Conservation (phyloP, 139 green algal species). For the Marvania coccoides region DNA sequence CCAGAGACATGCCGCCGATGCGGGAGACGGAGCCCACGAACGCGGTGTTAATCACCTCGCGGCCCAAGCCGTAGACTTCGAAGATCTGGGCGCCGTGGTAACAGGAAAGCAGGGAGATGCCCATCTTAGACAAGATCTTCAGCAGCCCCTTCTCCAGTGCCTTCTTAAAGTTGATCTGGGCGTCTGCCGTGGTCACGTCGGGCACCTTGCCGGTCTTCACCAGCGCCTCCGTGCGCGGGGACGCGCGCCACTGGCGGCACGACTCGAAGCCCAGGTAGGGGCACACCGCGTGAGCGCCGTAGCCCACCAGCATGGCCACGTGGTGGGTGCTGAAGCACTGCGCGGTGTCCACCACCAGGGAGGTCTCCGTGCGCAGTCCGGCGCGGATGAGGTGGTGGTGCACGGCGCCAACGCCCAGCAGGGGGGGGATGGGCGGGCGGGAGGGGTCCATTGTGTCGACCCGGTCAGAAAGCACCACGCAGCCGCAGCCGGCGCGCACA, state of each 20-base stretch:
- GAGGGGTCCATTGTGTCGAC: conserved; percentile 28
- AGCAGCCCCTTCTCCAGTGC: conserved; percentile 91
- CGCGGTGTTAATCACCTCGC: conserved; percentile 79
- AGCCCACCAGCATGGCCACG: conserved; percentile 86
- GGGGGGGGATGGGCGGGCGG: conserved; percentile 75
- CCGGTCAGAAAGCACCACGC: conserved; percentile 68
- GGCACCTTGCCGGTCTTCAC: conserved; percentile 89
- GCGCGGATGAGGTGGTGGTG: conserved; percentile 96
- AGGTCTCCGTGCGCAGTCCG: conserved; percentile 77
- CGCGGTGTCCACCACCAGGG: conserved; percentile 91
- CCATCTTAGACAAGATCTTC: conserved; percentile 99
- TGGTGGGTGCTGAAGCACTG: conserved; percentile 87
- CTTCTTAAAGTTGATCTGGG: conserved; percentile 91
- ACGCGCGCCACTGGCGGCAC: conserved; percentile 86
- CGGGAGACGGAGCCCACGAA: conserved; percentile 81
- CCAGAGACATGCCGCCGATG: conserved; percentile 91
- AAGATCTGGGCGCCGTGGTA: conserved; percentile 97
- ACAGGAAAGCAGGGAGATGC: conserved; percentile 93
- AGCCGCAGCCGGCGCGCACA: conserved; percentile 70
- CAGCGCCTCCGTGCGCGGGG: conserved; percentile 65
- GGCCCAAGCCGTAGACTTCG: conserved; percentile 94
- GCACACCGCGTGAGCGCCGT: conserved; percentile 94
- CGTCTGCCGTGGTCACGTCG: conserved; percentile 59
- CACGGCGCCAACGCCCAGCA: conserved; percentile 89
- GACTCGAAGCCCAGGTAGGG: conserved; percentile 95